phyloP scores from a whole-genome alignment of 768 basidiomycete genomes.

The Termitomyces sp. region DNA sequence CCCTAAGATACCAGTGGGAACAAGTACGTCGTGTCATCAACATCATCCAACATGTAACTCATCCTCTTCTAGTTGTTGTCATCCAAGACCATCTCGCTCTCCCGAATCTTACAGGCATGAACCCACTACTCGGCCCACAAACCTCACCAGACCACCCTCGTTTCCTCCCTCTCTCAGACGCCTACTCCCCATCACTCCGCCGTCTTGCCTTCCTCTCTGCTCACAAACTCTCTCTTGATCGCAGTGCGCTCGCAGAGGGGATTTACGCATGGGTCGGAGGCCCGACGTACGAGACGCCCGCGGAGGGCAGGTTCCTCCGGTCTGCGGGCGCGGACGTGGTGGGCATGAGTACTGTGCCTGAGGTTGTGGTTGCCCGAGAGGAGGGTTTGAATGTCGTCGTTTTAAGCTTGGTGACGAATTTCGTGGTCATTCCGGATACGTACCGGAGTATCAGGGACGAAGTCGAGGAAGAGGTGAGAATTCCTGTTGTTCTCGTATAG shows the following conservation, averaged over 20 bases:
- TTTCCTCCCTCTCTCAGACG: slow-evolving; percentile 82
- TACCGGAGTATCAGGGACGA: slow-evolving; percentile 71
- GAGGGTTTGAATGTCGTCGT: slow-evolving; percentile 75
- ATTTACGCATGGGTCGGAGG: slow-evolving; percentile 90
- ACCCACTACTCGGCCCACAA: slow-evolving; percentile 75
- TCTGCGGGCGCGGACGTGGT: slow-evolving; percentile 83
- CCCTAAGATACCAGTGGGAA: slow-evolving; percentile 69
- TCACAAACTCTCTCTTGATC: slow-evolving; percentile 49
- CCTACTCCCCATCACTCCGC: slow-evolving; percentile 73
- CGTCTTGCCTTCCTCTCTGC: slow-evolving; percentile 71
- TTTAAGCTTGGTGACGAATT: slow-evolving; percentile 82
- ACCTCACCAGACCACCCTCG: slow-evolving; percentile 58
- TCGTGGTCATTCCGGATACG: slow-evolving; percentile 67
- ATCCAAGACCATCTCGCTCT: slow-evolving; percentile 83
- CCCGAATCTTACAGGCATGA: slow-evolving; percentile 71
- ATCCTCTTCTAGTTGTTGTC: slow-evolving; percentile 60
- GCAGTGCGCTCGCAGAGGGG: slow-evolving; percentile 68
- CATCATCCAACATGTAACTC: slow-evolving; percentile 1
- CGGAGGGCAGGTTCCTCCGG: slow-evolving; percentile 77
- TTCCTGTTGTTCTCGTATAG: slow-evolving; percentile 15
- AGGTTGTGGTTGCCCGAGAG: slow-evolving; percentile 77
- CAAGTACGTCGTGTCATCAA: slow-evolving; percentile 47
- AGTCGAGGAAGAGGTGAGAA: slow-evolving; percentile 69
- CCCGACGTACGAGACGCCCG: slow-evolving; percentile 87
- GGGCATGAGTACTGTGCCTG: slow-evolving; percentile 91